These are phyloP conservation scores for Penicillium coprophilum DNA, from an alignment of 495 filamentous ascomycete genomes.

Conservation along the genomic window DNA sequence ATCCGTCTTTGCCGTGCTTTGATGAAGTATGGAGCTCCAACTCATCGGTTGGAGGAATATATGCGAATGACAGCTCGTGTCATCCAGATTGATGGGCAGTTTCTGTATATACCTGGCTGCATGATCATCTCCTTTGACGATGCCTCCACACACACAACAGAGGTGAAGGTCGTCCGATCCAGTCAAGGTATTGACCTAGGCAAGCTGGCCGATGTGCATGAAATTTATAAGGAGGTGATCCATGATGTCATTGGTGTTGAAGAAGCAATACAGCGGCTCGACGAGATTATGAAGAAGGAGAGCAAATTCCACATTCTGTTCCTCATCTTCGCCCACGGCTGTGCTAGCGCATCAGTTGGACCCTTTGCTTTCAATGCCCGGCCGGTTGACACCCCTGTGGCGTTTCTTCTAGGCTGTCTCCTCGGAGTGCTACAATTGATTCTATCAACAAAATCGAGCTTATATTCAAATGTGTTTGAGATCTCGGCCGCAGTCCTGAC, in stretches of 20 bases:
- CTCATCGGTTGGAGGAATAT: slow-evolving; percentile 78
- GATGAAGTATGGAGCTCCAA: slow-evolving; percentile 82
- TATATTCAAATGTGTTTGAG: slow-evolving; percentile 85
- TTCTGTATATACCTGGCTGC: slow-evolving; percentile 87
- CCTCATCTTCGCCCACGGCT: slow-evolving; percentile 78
- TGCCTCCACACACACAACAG: slow-evolving; percentile 81
- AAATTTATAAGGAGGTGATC: slow-evolving; percentile 90
- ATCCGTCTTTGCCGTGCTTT: slow-evolving; percentile 80
- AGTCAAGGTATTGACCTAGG: slow-evolving; percentile 80
- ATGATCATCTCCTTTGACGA: slow-evolving; percentile 98
- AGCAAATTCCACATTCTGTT: slow-evolving; percentile 68
- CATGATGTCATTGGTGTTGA: slow-evolving; percentile 85
- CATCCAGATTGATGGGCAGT: slow-evolving; percentile 87
- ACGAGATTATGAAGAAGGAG: slow-evolving; percentile 61
- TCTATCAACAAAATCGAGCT: slow-evolving; percentile 72
- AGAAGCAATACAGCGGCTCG: slow-evolving; percentile 70
- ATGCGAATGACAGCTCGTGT: slow-evolving; percentile 89
- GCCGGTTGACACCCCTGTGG: slow-evolving; percentile 82
- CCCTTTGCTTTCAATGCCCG: slow-evolving; percentile 90
- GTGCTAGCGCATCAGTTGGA: slow-evolving; percentile 75
- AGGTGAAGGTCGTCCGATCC: slow-evolving; percentile 82
- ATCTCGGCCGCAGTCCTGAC: slow-evolving; percentile 83
- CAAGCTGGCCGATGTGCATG: slow-evolving; percentile 78
- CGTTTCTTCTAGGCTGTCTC: slow-evolving; percentile 80
- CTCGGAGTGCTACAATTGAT: slow-evolving; percentile 81